A percentile compares a stretch with the other conserved stretches of the same genome.
Evolutionary conservation across 495 filamentous ascomycete genomes (phyloP).

Genomic region (Staphylotrichum tortipilum): DNA sequence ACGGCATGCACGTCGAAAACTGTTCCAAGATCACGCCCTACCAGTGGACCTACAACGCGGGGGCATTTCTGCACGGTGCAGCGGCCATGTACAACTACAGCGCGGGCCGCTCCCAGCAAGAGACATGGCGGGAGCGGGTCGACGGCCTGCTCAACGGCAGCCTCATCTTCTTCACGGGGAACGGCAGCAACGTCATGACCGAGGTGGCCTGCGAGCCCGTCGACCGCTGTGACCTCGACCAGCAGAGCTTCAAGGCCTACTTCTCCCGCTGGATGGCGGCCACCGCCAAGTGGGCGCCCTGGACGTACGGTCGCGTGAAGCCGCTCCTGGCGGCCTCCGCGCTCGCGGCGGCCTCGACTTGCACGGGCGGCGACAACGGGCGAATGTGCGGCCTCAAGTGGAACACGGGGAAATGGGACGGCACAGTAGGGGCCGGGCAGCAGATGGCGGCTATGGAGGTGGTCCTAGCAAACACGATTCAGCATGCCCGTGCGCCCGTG

Average conservation of each 20-base stretch:
- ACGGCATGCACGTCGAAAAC: constrained; percentile 47
- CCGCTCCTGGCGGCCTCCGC: constrained; percentile 56
- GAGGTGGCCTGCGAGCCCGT: constrained; percentile 67
- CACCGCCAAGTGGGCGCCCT: constrained; percentile 61
- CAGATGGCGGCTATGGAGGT: constrained; percentile 64
- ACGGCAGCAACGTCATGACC: constrained; percentile 45
- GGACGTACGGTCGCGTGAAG: constrained; percentile 51
- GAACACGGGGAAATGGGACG: constrained; percentile 51
- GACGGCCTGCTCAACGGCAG: constrained; percentile 44
- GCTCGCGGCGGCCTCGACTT: constrained; percentile 55
- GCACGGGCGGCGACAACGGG: constrained; percentile 47
- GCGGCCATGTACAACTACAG: constrained; percentile 62
- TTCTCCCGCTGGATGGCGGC: constrained; percentile 67
- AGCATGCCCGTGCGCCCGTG: constrained; percentile 42
- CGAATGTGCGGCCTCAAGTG: constrained; percentile 67
- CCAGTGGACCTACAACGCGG: constrained; percentile 66
- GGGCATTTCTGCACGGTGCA: constrained; percentile 60
- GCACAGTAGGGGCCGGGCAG: constrained; percentile 53
- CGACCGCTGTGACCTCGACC: constrained; percentile 58
- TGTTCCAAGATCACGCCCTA: constrained; percentile 41
- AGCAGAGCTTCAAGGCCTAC: constrained; percentile 75
- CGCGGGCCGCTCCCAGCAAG: constrained; percentile 30
- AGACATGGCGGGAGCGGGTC: constrained; percentile 44
- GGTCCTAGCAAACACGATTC: constrained; percentile 51
- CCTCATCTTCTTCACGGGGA: constrained; percentile 44